phyloP scores from a whole-genome alignment of 805 yeast genomes.

The Yarrowia sp. region DNA sequence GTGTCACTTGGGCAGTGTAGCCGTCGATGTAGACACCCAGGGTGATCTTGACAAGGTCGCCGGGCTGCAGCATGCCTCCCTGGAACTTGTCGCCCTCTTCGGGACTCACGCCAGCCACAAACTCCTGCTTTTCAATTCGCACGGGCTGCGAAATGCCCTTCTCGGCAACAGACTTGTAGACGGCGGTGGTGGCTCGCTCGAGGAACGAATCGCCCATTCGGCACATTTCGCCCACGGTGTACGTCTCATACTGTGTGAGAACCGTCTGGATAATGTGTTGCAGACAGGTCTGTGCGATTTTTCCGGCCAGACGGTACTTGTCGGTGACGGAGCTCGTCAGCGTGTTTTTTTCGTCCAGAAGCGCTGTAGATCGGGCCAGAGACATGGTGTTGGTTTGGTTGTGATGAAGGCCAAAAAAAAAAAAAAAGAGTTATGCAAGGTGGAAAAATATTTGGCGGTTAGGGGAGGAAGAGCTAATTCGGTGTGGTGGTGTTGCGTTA shows the following conservation, averaged over 20 bases:
- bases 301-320: conserved; percentile 87
- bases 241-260: conserved; percentile 16
- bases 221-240: conserved; percentile 60
- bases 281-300: conserved; percentile 79
- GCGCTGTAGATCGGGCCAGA: conserved; percentile 31
- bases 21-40: conserved; percentile 95
- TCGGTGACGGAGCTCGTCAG: conserved; percentile 61
- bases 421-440: conserved; percentile 7
- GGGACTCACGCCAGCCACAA: conserved; percentile 79
- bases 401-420: too few species aligned
- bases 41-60: conserved; percentile 81
- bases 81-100: conserved; percentile 48
- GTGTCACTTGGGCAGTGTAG: conserved; percentile 82
- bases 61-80: conserved; percentile 55
- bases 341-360: conserved; percentile 69
- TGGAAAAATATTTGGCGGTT: conserved; percentile 22
- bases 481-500: not conserved
- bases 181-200: conserved; percentile 54
- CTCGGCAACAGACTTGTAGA: conserved; percentile 58
- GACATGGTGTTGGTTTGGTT: not conserved
- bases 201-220: conserved; percentile 76
- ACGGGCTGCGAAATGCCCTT: conserved; percentile 95
- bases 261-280: conserved; percentile 48
- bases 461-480: not conserved
- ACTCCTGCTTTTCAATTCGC: conserved; percentile 77